Evolutionary conservation across 371 early-diverging fungal species (phyloP).

Genomic region (Paraphysoderma sedebokerense): DNA sequence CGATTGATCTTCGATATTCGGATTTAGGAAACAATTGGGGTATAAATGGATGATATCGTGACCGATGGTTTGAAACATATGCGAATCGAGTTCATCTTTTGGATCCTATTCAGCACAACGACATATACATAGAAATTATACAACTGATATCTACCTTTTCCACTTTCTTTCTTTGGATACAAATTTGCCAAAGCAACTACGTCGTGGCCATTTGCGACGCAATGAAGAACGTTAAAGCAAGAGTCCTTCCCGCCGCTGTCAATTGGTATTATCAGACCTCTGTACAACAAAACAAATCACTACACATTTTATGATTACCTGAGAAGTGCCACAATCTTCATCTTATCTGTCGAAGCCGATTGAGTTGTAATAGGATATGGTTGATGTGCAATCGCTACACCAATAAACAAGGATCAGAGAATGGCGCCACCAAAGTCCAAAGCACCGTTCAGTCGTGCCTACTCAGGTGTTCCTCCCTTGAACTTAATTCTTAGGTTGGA

Average conservation of each 20-base stretch:
- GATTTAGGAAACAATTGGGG: slow-evolving; percentile 52
- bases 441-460: too few relatives aligned
- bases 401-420: too few relatives aligned
- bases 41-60: slow-evolving; percentile 73
- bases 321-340: too few relatives aligned
- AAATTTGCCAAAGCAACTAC: slow-evolving; percentile 91
- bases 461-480: too few relatives aligned
- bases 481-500: too few relatives aligned
- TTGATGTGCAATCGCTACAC: too few relatives aligned
- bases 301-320: too few relatives aligned
- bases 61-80: slow-evolving; percentile 99
- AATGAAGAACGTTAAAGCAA: slow-evolving; percentile 90
- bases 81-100: slow-evolving; percentile 86
- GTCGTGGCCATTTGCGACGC: slow-evolving; percentile 85
- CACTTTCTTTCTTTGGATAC: slow-evolving; percentile 42
- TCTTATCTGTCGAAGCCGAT: too few relatives aligned
- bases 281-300: too few relatives aligned
- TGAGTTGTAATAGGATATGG: too few relatives aligned
- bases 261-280: too few relatives aligned
- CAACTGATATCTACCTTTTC: slow-evolving; percentile 30
- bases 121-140: not conserved
- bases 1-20: not conserved
- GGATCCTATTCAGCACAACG: not conserved
- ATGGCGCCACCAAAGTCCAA: too few relatives aligned
- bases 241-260: slow-evolving; percentile 99